phyloP scores from a whole-genome alignment of 345 rosid species.

The Isatis tinctoria region DNA sequence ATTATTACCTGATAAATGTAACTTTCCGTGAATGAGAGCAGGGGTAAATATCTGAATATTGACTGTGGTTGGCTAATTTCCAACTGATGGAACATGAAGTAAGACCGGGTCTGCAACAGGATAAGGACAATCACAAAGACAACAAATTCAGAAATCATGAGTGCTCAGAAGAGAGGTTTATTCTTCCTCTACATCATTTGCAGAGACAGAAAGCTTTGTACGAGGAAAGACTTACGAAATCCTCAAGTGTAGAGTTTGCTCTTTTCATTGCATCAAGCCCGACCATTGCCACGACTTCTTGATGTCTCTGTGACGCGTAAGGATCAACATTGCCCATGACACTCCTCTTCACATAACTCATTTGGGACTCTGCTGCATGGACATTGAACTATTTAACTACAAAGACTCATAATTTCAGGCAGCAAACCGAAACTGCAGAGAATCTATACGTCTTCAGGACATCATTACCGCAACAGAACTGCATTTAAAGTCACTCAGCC shows the following conservation, averaged over 20 bases:
- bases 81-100: constrained; percentile 87
- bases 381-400: not conserved
- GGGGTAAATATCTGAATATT: constrained; percentile 61
- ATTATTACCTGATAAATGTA: constrained; percentile 77
- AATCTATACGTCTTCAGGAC: not conserved
- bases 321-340: constrained; percentile 2
- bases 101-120: constrained; percentile 80
- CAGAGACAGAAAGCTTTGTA: not conserved
- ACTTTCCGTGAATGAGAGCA: constrained; percentile 78
- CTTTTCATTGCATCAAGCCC: constrained; percentile 79
- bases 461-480: not conserved
- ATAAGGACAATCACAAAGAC: not conserved
- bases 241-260: constrained; percentile 93
- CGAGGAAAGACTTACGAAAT: constrained; percentile 55
- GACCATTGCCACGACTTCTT: constrained; percentile 40
- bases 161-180: not conserved
- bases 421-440: not conserved
- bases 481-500: not conserved
- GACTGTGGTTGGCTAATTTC: constrained; percentile 52
- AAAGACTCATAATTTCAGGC: not conserved
- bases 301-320: constrained; percentile 3
- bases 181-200: not conserved
- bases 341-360: constrained; percentile 17
- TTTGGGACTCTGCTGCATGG: constrained; percentile 14
- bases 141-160: not conserved